Evolutionary conservation across 1,284 basidiomycete species (phyloP).

Genomic region (Tetrapyrgos nigripes): DNA sequence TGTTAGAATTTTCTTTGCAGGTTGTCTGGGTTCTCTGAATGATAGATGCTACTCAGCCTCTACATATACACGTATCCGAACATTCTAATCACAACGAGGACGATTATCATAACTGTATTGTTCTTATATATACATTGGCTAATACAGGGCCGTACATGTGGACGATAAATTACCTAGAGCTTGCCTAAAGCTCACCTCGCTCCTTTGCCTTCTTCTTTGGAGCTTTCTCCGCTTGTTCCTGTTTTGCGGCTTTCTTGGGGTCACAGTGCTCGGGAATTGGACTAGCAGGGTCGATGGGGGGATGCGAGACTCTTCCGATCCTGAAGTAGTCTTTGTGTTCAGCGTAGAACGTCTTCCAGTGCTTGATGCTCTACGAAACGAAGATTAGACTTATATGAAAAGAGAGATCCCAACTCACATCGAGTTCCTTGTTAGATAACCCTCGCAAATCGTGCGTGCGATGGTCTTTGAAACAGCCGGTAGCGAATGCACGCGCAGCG

Average conservation of each 20-base stretch:
- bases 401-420: conserved; percentile 50
- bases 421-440: conserved; percentile 72
- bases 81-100: neutral
- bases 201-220: conserved; percentile 16
- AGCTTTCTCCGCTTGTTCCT: conserved; percentile 22
- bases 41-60: no score
- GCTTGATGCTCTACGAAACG: conserved; percentile 66
- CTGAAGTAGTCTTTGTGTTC: conserved; percentile 81
- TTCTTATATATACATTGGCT: conserved; percentile 17
- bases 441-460: conserved; percentile 91
- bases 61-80: neutral
- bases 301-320: conserved; percentile 78
- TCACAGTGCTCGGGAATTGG: conserved; percentile 85
- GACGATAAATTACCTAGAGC: conserved; percentile 15
- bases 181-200: conserved; percentile 20
- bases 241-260: conserved; percentile 53
- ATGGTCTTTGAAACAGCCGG: conserved; percentile 91
- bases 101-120: conserved; percentile 9
- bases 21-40: no score
- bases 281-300: conserved; percentile 78
- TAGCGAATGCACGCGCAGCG: conserved; percentile 89
- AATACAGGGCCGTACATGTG: conserved; percentile 14
- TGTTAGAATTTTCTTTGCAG: no score
- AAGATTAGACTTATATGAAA: conserved; percentile 10
- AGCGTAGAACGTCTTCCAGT: conserved; percentile 91